Conservation (phyloP, 352 stramenopile species). For the Phytophthora constricta region DNA sequence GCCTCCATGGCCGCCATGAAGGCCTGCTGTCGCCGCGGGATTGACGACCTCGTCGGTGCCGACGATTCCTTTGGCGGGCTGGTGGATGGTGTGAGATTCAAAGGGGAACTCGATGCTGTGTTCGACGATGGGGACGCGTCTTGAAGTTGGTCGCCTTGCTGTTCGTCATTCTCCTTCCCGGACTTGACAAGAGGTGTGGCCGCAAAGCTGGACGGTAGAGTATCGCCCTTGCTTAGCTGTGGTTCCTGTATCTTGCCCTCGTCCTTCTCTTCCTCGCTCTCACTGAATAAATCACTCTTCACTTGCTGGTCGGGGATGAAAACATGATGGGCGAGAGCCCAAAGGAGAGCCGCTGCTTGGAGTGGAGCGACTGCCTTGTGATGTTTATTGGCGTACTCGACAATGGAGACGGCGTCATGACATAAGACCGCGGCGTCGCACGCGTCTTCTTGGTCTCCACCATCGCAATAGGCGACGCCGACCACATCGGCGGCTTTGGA, state of each 20-base stretch:
- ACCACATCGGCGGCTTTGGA: slow-evolving; percentile 34
- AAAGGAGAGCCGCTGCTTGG: slow-evolving; percentile 37
- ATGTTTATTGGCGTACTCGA: slow-evolving; percentile 8
- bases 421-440: slow-evolving; percentile 18
- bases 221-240: slow-evolving; percentile 12
- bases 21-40: slow-evolving; percentile 49
- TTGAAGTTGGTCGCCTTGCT: slow-evolving; percentile 15
- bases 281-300: neutral
- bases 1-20: slow-evolving; percentile 67
- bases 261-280: slow-evolving; percentile 18
- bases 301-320: slow-evolving; percentile 19
- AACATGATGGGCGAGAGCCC: slow-evolving; percentile 60
- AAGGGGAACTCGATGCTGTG: neutral
- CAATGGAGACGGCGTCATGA: slow-evolving; percentile 25
- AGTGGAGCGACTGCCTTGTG: slow-evolving; percentile 18
- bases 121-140: slow-evolving; percentile 26
- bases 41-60: slow-evolving; percentile 14
- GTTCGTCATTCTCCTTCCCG: slow-evolving; percentile 31
- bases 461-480: slow-evolving; percentile 33
- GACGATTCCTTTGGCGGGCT: slow-evolving; percentile 5
- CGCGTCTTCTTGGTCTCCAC: slow-evolving; percentile 17
- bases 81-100: neutral
- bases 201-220: slow-evolving; percentile 20
- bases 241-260: slow-evolving; percentile 1
- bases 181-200: slow-evolving; percentile 5